These are phyloP conservation scores for Arbutus unedo DNA, from an alignment of 148 eudicot species.

Conservation along the genomic window DNA sequence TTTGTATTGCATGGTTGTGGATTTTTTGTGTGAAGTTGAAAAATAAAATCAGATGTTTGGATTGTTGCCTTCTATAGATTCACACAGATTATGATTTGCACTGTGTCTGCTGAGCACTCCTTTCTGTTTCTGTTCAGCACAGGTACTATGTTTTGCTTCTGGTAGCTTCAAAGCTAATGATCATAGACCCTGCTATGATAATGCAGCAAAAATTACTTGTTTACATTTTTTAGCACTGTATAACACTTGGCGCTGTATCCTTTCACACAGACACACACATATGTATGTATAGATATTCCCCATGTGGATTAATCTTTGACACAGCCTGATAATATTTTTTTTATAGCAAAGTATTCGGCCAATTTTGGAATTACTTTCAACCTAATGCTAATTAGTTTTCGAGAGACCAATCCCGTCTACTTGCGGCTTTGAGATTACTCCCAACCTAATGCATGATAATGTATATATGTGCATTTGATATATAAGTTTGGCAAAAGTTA, in stretches of 20 bases:
- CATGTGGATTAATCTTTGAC: not conserved
- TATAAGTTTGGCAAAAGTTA: not conserved
- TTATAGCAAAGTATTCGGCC: too few species aligned
- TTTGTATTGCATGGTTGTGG: constrained; percentile 2
- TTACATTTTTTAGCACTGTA: not conserved
- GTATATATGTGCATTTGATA: not conserved
- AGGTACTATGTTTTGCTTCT: too few species aligned
- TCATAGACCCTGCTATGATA: not conserved
- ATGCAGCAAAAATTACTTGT: not conserved
- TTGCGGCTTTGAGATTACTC: too few species aligned
- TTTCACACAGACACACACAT: not conserved
- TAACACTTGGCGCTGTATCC: not conserved
- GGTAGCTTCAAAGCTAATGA: too few species aligned
- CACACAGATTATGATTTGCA: not conserved
- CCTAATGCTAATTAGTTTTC: too few species aligned
- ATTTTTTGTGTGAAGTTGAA: not conserved
- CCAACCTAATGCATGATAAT: too few species aligned
- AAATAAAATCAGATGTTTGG: not conserved
- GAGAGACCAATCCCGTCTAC: too few species aligned
- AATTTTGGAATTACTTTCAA: too few species aligned
- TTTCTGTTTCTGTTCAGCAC: too few species aligned
- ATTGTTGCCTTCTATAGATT: not conserved
- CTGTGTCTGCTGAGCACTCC: too few species aligned
- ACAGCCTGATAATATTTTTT: too few species aligned
- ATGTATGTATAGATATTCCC: not conserved